These are phyloP conservation scores for Fomitopsis schrenkii DNA, from an alignment of 1,284 basidiomycete genomes.

Conservation along the genomic window DNA sequence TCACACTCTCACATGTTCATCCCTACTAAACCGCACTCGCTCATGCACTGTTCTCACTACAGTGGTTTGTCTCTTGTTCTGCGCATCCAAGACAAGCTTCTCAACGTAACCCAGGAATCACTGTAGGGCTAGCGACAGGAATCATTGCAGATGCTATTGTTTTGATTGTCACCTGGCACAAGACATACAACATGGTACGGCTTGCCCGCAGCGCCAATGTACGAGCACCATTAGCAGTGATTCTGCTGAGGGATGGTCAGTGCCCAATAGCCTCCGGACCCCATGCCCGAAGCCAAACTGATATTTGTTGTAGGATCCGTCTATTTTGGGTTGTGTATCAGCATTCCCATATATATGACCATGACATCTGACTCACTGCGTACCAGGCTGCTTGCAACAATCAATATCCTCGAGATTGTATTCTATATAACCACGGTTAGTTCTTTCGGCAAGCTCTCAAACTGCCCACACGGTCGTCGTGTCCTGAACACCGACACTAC, in stretches of 20 bases:
- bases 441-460: not conserved
- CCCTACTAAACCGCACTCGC: too few relatives aligned
- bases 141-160: not conserved
- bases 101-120: too few relatives aligned
- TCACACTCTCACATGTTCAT: too few relatives aligned
- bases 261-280: not conserved
- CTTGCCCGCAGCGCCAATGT: not conserved
- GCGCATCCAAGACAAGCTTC: too few relatives aligned
- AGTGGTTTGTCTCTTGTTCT: too few relatives aligned
- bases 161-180: not conserved
- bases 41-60: too few relatives aligned
- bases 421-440: not conserved
- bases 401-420: not conserved
- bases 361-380: not conserved
- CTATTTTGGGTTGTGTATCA: not conserved
- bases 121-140: too few relatives aligned
- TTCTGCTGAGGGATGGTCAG: not conserved
- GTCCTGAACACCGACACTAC: too few relatives aligned
- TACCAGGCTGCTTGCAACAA: not conserved
- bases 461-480: too few relatives aligned
- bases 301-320: not conserved
- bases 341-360: not conserved
- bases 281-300: not conserved
- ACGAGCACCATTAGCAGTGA: not conserved
- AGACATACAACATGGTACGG: not conserved